A percentile compares a stretch with the other conserved stretches of the same genome.
Evolutionary conservation across 2,329 filamentous ascomycete genomes (phyloP).

Genomic region (Trichoderma asperellum): DNA sequence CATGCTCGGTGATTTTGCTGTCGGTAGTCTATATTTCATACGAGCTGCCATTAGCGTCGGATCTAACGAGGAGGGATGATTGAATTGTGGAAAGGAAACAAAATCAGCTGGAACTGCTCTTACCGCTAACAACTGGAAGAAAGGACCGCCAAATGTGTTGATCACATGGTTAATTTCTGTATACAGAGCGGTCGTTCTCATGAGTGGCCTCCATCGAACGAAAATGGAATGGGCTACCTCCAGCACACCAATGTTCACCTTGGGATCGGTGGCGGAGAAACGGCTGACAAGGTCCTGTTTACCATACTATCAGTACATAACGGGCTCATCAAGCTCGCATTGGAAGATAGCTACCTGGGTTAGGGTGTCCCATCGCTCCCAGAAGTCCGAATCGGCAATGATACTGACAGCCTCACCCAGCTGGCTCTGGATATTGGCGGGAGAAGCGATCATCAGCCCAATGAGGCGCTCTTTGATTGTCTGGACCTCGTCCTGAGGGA

Average conservation of each 20-base stretch:
- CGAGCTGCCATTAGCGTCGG: constrained; percentile 30
- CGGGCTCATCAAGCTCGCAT: background rate
- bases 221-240: constrained; percentile 99
- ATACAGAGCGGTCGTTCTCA: constrained; percentile 89
- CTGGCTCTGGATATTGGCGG: constrained; percentile 85
- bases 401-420: constrained; percentile 95
- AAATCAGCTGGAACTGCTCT: constrained; percentile 31
- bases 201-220: constrained; percentile 91
- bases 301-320: background rate
- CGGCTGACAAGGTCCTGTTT: constrained; percentile 81
- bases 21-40: constrained; percentile 61
- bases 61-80: background rate
- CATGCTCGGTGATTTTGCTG: constrained; percentile 72
- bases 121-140: constrained; percentile 78
- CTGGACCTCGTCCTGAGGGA: constrained; percentile 77
- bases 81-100: background rate
- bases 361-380: constrained; percentile 92
- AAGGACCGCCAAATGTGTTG: constrained; percentile 79
- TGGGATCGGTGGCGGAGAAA: constrained; percentile 78
- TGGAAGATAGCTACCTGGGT: constrained; percentile 62
- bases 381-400: constrained; percentile 98
- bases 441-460: constrained; percentile 93
- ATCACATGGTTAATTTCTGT: constrained; percentile 97
- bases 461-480: constrained; percentile 96
- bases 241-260: constrained; percentile 89